Conservation (phyloP, 2,329 filamentous ascomycete genomes). For the Calcarisporium arbuscula region DNA sequence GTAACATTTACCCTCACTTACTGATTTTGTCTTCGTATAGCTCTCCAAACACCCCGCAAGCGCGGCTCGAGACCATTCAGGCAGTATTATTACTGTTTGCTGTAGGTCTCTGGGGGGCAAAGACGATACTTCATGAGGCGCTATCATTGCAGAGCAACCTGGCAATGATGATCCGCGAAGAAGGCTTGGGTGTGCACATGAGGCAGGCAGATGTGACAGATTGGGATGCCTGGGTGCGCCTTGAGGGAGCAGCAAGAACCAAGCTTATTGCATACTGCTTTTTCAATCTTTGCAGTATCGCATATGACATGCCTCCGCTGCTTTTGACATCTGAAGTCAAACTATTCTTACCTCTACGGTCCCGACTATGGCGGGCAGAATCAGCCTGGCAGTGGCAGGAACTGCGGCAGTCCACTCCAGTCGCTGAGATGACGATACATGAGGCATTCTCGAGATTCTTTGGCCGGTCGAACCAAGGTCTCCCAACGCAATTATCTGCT, state of each 20-base stretch:
- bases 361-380: constrained; percentile 52
- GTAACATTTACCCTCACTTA: background rate
- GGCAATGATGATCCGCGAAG: constrained; percentile 52
- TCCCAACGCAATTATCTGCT: constrained; percentile 47
- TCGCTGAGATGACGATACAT: constrained; percentile 47
- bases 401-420: constrained; percentile 43
- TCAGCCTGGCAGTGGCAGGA: constrained; percentile 55
- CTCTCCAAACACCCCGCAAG: constrained; percentile 52
- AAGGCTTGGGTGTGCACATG: constrained; percentile 44
- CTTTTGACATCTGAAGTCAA: constrained; percentile 55
- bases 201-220: constrained; percentile 39
- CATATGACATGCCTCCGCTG: constrained; percentile 53
- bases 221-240: constrained; percentile 55
- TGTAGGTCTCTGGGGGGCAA: constrained; percentile 55
- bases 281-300: constrained; percentile 57
- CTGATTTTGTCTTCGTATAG: constrained; percentile 21
- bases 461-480: constrained; percentile 41
- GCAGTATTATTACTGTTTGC: constrained; percentile 55
- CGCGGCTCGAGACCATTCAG: constrained; percentile 59
- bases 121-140: constrained; percentile 53
- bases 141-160: constrained; percentile 53
- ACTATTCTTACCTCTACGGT: constrained; percentile 47
- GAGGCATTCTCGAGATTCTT: constrained; percentile 52
- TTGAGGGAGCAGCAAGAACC: constrained; percentile 51
- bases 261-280: constrained; percentile 57